Conservation (phyloP, 176 grass and related monocot genomes). For the Canna indica region DNA sequence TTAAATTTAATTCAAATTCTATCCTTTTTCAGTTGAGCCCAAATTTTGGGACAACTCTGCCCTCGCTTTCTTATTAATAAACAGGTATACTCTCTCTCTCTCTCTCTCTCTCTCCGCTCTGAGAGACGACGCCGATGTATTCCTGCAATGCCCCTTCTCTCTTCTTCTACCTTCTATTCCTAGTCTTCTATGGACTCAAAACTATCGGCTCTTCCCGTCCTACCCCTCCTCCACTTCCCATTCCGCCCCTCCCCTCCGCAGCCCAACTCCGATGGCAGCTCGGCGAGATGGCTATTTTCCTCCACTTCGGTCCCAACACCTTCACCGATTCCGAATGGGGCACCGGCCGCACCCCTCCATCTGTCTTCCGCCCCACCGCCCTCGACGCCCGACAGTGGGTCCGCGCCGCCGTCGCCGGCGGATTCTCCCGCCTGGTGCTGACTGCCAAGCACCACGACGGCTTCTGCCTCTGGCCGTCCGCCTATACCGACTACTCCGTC, state of each 20-base stretch:
- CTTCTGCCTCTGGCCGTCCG: constrained; percentile 96
- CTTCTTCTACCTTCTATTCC: constrained; percentile 20
- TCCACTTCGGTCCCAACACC: constrained; percentile 97
- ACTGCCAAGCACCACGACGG: constrained; percentile 95
- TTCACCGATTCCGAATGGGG: constrained; percentile 97
- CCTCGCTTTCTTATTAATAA: no score
- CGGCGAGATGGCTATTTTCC: constrained; percentile 85
- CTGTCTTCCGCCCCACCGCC: constrained; percentile 52
- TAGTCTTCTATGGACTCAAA: background rate
- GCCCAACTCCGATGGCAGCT: constrained; percentile 82
- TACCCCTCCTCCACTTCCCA: constrained; percentile 50
- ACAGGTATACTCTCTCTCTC: background rate
- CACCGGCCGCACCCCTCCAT: constrained; percentile 50
- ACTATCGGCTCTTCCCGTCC: constrained; percentile 4
- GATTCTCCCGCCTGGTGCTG: constrained; percentile 66
- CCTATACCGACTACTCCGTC: constrained; percentile 77
- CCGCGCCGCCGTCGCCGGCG: constrained; percentile 37
- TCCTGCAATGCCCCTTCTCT: background rate
- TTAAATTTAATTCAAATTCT: no score
- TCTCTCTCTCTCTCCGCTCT: background rate
- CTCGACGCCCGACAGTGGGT: constrained; percentile 85
- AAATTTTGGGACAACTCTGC: no score
- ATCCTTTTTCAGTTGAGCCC: no score
- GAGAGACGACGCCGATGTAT: background rate
- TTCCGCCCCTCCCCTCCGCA: constrained; percentile 64